Evolutionary conservation across 345 rosid species (phyloP).

Genomic region (Bretschneidera sinensis): DNA sequence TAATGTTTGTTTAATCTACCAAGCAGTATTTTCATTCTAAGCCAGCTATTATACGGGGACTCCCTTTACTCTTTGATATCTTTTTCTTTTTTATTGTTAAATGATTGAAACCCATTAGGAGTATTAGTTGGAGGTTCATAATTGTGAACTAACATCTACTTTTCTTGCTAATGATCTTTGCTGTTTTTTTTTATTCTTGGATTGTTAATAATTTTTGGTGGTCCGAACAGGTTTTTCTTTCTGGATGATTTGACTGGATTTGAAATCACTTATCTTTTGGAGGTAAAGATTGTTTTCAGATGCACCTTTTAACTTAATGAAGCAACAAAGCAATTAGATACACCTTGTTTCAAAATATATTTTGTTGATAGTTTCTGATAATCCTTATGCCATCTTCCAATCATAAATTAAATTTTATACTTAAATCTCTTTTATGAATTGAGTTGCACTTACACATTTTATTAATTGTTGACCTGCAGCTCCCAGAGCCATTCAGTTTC

Average conservation of each 20-base stretch:
- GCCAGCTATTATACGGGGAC: neutral
- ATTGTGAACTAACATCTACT: too few relatives aligned
- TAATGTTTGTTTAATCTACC: too few relatives aligned
- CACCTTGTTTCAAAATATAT: too few relatives aligned
- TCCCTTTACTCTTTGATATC: too few relatives aligned
- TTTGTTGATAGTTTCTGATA: neutral
- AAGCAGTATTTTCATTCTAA: too few relatives aligned
- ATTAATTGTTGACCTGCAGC: slow-evolving; percentile 37
- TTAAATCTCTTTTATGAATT: too few relatives aligned
- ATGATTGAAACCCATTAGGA: neutral
- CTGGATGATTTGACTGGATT: slow-evolving; percentile 92
- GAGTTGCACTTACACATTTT: too few relatives aligned
- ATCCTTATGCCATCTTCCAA: neutral
- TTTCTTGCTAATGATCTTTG: neutral
- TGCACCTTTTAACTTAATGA: neutral
- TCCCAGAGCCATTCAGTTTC: slow-evolving; percentile 88
- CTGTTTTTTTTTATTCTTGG: neutral
- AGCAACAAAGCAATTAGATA: neutral
- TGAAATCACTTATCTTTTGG: slow-evolving; percentile 79
- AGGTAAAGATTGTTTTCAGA: too few relatives aligned
- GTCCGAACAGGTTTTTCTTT: slow-evolving; percentile 79
- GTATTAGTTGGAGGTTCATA: too few relatives aligned
- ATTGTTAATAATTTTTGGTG: neutral
- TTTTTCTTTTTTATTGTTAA: slow-evolving; percentile 1
- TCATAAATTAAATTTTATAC: too few relatives aligned